Evolutionary conservation across 805 yeast genomes (phyloP), one percentile per base, ranked within the genome.

Genomic region (Monosporozyma servazzii): DNA sequence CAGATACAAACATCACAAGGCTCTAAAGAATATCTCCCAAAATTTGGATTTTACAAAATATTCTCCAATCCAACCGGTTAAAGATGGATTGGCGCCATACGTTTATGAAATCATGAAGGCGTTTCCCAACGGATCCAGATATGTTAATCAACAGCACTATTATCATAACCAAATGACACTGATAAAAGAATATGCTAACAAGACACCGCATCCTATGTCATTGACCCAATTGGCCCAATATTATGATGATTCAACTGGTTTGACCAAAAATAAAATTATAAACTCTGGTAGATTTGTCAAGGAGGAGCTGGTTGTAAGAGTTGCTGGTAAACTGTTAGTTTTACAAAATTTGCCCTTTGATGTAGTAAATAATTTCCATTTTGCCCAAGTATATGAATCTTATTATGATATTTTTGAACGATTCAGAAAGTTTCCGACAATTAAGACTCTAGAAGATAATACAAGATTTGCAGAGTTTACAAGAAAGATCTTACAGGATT

Each of bases 221-320:
- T 67, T 93, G n/a, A 74, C 88, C 49, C 97, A 91, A 60, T 69
- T 91, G 57, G 96, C 96, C 1, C 88, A 88, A 42, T 91, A 85
- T 64, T 97, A 96, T 46, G 83, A 84, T 58, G 67, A 66, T 52
- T 65, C 69, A 1, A 55, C 59, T n/a, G 78, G 77, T 36, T 67
- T 91, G 48, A 86, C 88, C 13, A 80, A 79, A 56, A 87, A 83
- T 37, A 89, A 90, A 69, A 75, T 91, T 48, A 71, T 91, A 10
- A 74, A 82, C 42, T 83, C 93, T 55, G 98, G 96, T 18, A 88
- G 86, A 62, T 93, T 91, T 64, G 96, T 89, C 1, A 73, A 95
- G 46, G 74, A 84, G 41, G 98, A 91, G 63, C 70, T 93, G 27
- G 89, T 96, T 5, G 81, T 86, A 20, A 72, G 99, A 58, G 75